Evolutionary conservation across 371 early-diverging fungal species (phyloP).

Genomic region (Syncephalastrum sp.): DNA sequence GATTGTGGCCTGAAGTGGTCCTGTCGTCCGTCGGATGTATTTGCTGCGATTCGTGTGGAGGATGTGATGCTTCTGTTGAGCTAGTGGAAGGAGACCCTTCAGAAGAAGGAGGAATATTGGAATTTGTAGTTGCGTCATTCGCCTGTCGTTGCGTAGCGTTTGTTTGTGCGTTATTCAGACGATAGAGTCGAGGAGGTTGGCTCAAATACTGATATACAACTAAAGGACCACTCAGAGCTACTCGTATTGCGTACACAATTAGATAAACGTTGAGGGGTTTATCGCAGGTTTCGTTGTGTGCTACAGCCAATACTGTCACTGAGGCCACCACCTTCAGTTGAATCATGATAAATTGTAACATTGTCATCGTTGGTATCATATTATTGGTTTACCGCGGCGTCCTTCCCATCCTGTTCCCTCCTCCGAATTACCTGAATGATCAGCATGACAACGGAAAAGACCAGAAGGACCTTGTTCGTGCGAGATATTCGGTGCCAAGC

Average conservation of each 20-base stretch:
- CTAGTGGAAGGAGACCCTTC: background rate
- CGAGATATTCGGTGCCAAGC: conserved; percentile 26
- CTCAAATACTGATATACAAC: conserved; percentile 33
- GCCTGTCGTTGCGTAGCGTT: background rate
- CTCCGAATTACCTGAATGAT: conserved; percentile 15
- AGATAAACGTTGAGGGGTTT: conserved; percentile 40
- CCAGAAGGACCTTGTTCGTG: conserved; percentile 11
- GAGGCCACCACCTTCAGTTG: conserved; percentile 21
- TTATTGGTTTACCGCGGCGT: background rate
- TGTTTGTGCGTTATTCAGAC: background rate
- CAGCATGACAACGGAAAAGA: conserved; percentile 3
- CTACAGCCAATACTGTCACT: conserved; percentile 21
- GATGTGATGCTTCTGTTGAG: too few relatives aligned
- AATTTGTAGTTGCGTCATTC: background rate
- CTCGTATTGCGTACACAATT: conserved; percentile 38
- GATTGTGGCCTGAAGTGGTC: too few relatives aligned
- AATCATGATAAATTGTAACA: background rate
- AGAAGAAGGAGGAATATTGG: background rate
- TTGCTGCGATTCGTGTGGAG: too few relatives aligned
- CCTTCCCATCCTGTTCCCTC: background rate
- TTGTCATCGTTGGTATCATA: background rate
- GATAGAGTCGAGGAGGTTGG: conserved; percentile 6
- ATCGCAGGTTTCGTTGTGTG: conserved; percentile 28
- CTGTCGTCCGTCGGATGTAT: too few relatives aligned
- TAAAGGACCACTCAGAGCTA: conserved; percentile 31